These are phyloP conservation scores for Stemphylium vesicarium DNA, from an alignment of 2,329 filamentous ascomycete species.

Conservation along the genomic window DNA sequence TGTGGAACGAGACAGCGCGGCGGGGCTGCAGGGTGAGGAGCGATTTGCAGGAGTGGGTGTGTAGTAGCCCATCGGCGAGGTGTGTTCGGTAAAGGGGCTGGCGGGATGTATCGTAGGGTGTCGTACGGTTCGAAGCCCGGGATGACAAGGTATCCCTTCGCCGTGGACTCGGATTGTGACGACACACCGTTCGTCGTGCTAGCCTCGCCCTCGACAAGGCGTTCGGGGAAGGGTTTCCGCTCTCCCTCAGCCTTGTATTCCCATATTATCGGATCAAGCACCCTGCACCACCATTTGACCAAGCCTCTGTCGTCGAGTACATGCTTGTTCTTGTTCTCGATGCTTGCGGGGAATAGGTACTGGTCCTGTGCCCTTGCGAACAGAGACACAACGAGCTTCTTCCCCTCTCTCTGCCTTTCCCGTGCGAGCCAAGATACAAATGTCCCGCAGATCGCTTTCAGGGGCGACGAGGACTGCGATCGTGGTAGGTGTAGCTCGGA, in stretches of 20 bases:
- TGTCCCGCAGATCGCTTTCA: slow-evolving; percentile 73
- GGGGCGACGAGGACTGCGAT: slow-evolving; percentile 65
- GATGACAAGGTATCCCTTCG: slow-evolving; percentile 83
- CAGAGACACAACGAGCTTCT: slow-evolving; percentile 79
- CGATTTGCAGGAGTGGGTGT: slow-evolving; percentile 75
- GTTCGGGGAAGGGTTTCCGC: slow-evolving; percentile 39
- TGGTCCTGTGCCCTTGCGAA: slow-evolving; percentile 93
- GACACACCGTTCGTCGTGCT: slow-evolving; percentile 23
- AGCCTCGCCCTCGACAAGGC: slow-evolving; percentile 36
- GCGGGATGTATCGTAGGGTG: slow-evolving; percentile 78
- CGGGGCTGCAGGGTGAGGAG: slow-evolving; percentile 71
- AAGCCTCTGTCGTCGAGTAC: slow-evolving; percentile 88
- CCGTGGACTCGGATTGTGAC: slow-evolving; percentile 42
- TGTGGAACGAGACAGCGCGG: slow-evolving; percentile 85
- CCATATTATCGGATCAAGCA: slow-evolving; percentile 76
- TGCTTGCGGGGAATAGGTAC: slow-evolving; percentile 92
- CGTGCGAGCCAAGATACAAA: slow-evolving; percentile 80
- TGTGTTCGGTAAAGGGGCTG: slow-evolving; percentile 48
- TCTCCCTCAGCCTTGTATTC: slow-evolving; percentile 54
- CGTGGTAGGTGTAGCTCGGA: slow-evolving; percentile 65
- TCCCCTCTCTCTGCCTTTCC: slow-evolving; percentile 66
- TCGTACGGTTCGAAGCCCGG: slow-evolving; percentile 86
- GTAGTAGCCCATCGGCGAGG: slow-evolving; percentile 62
- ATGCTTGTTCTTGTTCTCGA: slow-evolving; percentile 85
- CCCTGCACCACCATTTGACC: slow-evolving; percentile 94